phyloP scores from a whole-genome alignment of 1,139 yeast species.

The Debaryomyces robertsiae region DNA sequence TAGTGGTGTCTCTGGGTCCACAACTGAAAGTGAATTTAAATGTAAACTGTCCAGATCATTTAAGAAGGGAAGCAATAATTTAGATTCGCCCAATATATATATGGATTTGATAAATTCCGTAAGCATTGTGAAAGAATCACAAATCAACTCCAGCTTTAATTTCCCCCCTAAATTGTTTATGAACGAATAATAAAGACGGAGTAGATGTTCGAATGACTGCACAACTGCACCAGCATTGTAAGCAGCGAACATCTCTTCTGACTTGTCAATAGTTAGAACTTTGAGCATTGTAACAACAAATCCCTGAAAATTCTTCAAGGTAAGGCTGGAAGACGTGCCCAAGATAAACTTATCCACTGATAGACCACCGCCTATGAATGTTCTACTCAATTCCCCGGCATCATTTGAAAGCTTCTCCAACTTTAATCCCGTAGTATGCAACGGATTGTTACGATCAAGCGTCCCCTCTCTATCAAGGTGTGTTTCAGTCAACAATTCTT shows the following conservation, averaged over 20 bases:
- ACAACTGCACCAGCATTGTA: constrained; percentile 12
- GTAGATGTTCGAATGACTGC: constrained; percentile 13
- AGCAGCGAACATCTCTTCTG: constrained; percentile 14
- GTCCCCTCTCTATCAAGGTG: constrained; percentile 5
- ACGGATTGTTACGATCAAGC: background rate
- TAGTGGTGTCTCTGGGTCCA: constrained; percentile 28
- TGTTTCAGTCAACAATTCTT: constrained; percentile 13
- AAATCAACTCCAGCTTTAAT: constrained; percentile 8
- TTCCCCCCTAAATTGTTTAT: constrained; percentile 9
- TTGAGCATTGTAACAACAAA: constrained; percentile 18
- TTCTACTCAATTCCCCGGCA: constrained; percentile 12
- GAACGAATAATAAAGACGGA: constrained; percentile 11
- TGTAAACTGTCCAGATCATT: background rate
- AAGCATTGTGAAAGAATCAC: constrained; percentile 21
- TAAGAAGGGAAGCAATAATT: constrained; percentile 22
- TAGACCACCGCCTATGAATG: constrained; percentile 4
- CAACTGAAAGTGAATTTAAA: constrained; percentile 8
- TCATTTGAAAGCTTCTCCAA: constrained; percentile 18
- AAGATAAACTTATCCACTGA: constrained; percentile 9
- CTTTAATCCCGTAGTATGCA: constrained; percentile 12
- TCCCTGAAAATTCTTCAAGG: constrained; percentile 11
- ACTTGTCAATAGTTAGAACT: constrained; percentile 21
- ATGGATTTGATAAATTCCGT: constrained; percentile 23
- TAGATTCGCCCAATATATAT: constrained; percentile 29
- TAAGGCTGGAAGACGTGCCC: constrained; percentile 9